A percentile compares a stretch with the other conserved stretches of the same genome.
Conservation (phyloP, 2,329 filamentous ascomycete species). For the Neonectria neomacrospora region DNA sequence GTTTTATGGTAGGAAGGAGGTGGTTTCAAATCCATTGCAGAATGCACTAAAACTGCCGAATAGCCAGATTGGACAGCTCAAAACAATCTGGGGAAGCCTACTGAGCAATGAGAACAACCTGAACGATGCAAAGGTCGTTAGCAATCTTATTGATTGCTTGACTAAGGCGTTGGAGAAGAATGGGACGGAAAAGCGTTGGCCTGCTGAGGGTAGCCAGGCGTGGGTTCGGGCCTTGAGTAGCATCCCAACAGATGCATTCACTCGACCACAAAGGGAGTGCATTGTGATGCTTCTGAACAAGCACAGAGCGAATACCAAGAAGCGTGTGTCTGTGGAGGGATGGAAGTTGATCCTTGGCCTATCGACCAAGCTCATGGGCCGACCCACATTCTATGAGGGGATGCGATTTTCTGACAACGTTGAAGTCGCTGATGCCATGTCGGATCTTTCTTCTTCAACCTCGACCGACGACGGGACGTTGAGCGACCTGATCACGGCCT, state of each 20-base stretch:
- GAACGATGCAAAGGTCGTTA: conserved; percentile 48
- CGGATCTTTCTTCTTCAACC: conserved; percentile 41
- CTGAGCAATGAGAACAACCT: conserved; percentile 53
- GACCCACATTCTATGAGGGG: conserved; percentile 62
- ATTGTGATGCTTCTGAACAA: conserved; percentile 52
- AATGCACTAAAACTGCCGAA: conserved; percentile 38
- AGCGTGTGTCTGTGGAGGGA: conserved; percentile 41
- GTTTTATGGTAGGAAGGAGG: conserved; percentile 39
- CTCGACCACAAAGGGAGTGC: conserved; percentile 56
- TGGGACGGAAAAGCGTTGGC: conserved; percentile 47
- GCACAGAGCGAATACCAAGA: conserved; percentile 42
- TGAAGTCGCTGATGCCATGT: conserved; percentile 49
- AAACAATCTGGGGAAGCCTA: conserved; percentile 46
- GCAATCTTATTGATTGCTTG: conserved; percentile 48
- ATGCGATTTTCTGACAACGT: conserved; percentile 55
- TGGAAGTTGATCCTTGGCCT: conserved; percentile 57
- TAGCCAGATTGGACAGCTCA: conserved; percentile 29
- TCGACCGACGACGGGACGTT: conserved; percentile 41
- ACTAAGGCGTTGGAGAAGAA: conserved; percentile 45
- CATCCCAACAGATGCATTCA: conserved; percentile 53
- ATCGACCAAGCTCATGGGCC: conserved; percentile 60
- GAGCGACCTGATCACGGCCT: conserved; percentile 50
- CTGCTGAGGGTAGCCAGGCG: conserved; percentile 43
- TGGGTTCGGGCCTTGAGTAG: conserved; percentile 49
- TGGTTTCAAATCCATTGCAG: conserved; percentile 41